Base-by-base conservation (phyloP, 1,284 basidiomycete genomes). In the Ceratobasidium sp. region DNA sequence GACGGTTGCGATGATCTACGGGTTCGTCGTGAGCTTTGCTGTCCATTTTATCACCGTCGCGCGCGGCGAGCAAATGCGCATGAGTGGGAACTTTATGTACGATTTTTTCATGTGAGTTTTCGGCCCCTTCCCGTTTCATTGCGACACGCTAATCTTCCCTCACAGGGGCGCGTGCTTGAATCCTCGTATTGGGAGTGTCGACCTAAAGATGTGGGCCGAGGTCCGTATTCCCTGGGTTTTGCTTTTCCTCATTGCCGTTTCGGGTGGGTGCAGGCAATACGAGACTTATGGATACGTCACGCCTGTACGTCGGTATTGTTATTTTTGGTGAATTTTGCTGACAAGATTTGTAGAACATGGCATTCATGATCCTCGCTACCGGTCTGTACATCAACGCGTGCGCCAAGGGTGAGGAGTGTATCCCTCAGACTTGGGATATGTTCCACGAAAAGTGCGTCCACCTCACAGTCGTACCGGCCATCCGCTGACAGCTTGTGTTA, bases 361-460 rank as follows among this genome's bases (percentile, higher is more conserved):
- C 89, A 1, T 95, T 98, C 82, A 98, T 98, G 94, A 89, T 94
- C 75, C 85, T 98, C 67, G 96, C 96, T 0, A 98, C 95, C 9
- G 95, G 94, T 78, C 85, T 99, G 49, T 98, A 99, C 82, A 87
- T 98, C 77, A 98, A 99, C 78, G 96, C 96, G 61, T 98, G 95
- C 77, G 91, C 87, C 75, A 96, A 96, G 81, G 94, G 91, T 70
- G 94, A 96, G 79, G 95, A 99, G 79, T 96, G 95, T 81, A 99
- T 99, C 76, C 97, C 97, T n/a, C 95, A 98, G 80, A 99, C 97
- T 8, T 99, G 96, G 96, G 95, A 98, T 79, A 97, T 98, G 94
- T 95, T 90, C 83, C 93, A 96, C 78, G 95, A 98, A 80, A 98
- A 98, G 86, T 93, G 83, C 66, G 79, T 40, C 16, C 38, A 25